Base-by-base conservation (phyloP, 768 basidiomycete genomes). In the Pulveroboletus sp. region DNA sequence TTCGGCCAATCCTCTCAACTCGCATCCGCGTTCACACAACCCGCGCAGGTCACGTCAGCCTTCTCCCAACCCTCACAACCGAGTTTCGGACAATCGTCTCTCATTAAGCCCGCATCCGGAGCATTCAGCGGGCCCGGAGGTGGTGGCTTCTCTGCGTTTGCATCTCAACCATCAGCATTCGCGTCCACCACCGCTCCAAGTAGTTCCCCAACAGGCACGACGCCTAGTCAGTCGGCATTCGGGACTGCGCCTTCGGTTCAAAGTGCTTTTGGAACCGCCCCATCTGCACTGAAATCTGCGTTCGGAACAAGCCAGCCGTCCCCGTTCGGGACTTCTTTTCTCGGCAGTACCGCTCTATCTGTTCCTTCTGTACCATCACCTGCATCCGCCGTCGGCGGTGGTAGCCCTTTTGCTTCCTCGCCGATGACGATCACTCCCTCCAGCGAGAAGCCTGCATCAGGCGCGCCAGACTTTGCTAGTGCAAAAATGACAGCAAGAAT, bases 81-180 rank as follows among this genome's bases (percentile, higher is more conserved):
- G 5, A 64, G 63, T 23, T 72, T 71, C n/a, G 63, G 68, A n/a
- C 64, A 71, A 40, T 63, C 72, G 2, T 60, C 62, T 27, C 48
- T 80, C 20, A 74, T 81, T 49, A 77, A 76, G 52, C 75, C 80
- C 5, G 71, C 75, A 5, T 67, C 75, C 6, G 79, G 80, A 3
- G 78, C 77, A 2, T 84, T 84, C 47, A 65, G 68, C 39, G 67
- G 69, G 1, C 68, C 73, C 37, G 63, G 63, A 14, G 70, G 75
- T 2, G 70, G 76, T 14, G 77, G 69, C 4, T 81, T 80, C 52
- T 75, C 77, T 27, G 73, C 77, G 5, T 82, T 82, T 58, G 68
- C 77, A n/a, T 68, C 71, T 5, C 71, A 75, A 37, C 71, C 76
- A 0, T 63, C 78, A 16, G 60, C 73, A 17, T 81, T 82, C 56